phyloP scores from a whole-genome alignment of 108 stramenopile genomes.

The Cylindrotheca closterium region DNA sequence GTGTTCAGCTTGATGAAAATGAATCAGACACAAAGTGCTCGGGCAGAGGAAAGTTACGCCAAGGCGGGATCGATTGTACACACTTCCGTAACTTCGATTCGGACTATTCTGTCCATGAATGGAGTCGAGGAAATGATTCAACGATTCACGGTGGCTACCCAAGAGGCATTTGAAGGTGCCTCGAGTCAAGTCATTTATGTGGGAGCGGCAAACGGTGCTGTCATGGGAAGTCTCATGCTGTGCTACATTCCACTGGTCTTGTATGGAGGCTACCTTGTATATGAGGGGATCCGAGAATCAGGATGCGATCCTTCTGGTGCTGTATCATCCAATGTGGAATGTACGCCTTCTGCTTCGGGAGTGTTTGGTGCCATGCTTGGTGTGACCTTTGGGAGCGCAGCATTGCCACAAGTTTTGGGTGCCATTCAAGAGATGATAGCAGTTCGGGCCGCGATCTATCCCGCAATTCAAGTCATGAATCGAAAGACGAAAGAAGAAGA shows the following conservation, averaged over 20 bases:
- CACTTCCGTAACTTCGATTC: conserved; percentile 36
- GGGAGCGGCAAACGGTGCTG: conserved; percentile 45
- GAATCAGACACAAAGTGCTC: conserved; percentile 23
- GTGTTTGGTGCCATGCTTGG: conserved; percentile 52
- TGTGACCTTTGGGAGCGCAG: conserved; percentile 29
- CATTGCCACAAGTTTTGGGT: conserved; percentile 40
- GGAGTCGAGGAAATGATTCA: conserved; percentile 41
- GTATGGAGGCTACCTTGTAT: conserved; percentile 34
- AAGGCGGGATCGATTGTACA: conserved; percentile 47
- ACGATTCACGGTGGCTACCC: conserved; percentile 35
- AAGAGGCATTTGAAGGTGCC: conserved; percentile 35
- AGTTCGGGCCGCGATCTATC: conserved; percentile 42
- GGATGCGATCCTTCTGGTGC: conserved; percentile 56
- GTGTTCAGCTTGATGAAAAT: conserved; percentile 25
- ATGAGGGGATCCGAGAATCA: conserved; percentile 17
- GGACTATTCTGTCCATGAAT: conserved; percentile 54
- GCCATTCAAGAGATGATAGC: conserved; percentile 31
- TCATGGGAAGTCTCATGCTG: conserved; percentile 36
- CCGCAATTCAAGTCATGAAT: conserved; percentile 38
- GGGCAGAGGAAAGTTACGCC: conserved; percentile 36
- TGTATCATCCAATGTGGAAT: conserved; percentile 23
- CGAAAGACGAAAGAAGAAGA: conserved; percentile 19
- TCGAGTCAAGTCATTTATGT: conserved; percentile 12
- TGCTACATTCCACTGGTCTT: conserved; percentile 25
- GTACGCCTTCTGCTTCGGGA: conserved; percentile 31